Evolutionary conservation across 805 yeast species (phyloP), one percentile per base, ranked within the genome.

Genomic region (Candida alai): DNA sequence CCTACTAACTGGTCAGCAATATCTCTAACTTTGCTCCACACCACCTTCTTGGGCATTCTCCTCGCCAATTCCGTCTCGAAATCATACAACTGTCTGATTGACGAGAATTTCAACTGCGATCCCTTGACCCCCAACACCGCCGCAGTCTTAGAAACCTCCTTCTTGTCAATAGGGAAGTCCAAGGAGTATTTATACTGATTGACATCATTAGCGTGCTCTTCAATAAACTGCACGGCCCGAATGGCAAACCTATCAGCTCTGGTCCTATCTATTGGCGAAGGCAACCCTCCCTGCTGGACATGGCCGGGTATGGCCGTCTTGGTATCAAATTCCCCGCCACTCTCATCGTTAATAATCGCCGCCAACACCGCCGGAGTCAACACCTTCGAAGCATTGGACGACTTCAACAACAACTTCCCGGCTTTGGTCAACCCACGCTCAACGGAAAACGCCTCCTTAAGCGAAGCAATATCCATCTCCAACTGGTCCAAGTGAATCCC

Each of bases 261-360:
- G 24, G 88, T 80, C 59, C 97, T 78, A 58, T 93, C 98, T 68
- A 89, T 84, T 5, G 97, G 87, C 6, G 96, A 81, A 32, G 98
- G 98, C 35, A 78, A 75, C 40, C 89, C 93, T 57, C 98, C 98
- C 65, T 93, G 98, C 70, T 93, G 98, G 39, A 90, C 93, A 56
- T 90, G 97, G 19, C 98, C 98, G 18, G 98, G 98, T 40, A 89
- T 78, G 11, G 97, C 97, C 4, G 96, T 88, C 58, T 94, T 81
- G 12, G 93, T 83, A 51, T 89, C 97, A 56, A 85, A 93, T 45
- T 70, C 72, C 30, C 84, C 85, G 24, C 73, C 60, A 22, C 88
- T 80, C 50, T 86, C 89, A 52, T 83, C 84, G 41, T 79, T 78
- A 49, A 90, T 81, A 38, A 93, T 85, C 41, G 84, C 80, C 11